Conservation (phyloP, 2,329 filamentous ascomycete genomes). For the Berkeleyomyces rouxiae region DNA sequence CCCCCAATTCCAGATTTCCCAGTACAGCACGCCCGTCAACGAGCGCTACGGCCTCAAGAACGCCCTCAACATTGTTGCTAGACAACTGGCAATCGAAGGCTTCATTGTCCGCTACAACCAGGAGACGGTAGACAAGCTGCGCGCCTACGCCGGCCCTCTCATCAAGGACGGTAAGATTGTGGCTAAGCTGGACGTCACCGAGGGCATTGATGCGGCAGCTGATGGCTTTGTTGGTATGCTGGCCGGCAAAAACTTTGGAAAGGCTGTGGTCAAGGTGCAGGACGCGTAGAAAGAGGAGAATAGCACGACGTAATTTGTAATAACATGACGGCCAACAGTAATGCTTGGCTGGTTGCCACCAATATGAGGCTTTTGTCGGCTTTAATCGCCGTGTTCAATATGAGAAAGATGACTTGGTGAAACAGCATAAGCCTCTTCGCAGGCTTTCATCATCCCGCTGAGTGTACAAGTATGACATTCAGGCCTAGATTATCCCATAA, state of each 20-base stretch:
- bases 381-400: too few species aligned
- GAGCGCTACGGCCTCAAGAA: slow-evolving; percentile 52
- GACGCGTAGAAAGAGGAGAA: slow-evolving; percentile 4
- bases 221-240: slow-evolving; percentile 63
- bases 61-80: slow-evolving; percentile 45
- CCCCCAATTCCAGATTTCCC: slow-evolving; percentile 34
- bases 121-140: slow-evolving; percentile 61
- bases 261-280: slow-evolving; percentile 56
- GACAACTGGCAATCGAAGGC: slow-evolving; percentile 54
- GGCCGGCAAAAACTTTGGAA: slow-evolving; percentile 68
- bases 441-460: too few species aligned
- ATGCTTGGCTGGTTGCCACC: too few species aligned
- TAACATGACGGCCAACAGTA: too few species aligned
- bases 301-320: background rate
- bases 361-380: too few species aligned
- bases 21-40: slow-evolving; percentile 46
- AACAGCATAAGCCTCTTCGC: too few species aligned
- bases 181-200: slow-evolving; percentile 48
- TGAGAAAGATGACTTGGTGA: too few species aligned
- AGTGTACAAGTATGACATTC: background rate
- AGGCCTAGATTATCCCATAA: background rate
- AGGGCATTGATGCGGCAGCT: slow-evolving; percentile 63
- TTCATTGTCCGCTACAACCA: slow-evolving; percentile 58
- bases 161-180: slow-evolving; percentile 60
- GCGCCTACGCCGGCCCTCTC: slow-evolving; percentile 38